Evolutionary conservation across 2,329 filamentous ascomycete genomes (phyloP).

Genomic region (Penicillium sp.): DNA sequence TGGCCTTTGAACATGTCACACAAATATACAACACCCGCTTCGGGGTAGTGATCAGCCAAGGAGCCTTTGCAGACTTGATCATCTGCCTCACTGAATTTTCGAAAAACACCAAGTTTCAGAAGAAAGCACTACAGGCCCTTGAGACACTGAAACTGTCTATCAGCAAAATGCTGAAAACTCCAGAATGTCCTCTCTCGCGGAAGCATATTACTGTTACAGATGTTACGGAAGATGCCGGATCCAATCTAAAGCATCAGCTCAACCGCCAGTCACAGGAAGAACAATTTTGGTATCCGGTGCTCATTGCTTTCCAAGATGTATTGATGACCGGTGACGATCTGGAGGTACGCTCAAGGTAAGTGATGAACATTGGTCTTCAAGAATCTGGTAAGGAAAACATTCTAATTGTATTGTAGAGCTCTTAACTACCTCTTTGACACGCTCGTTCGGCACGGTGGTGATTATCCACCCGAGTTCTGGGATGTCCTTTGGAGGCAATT

Average conservation of each 20-base stretch:
- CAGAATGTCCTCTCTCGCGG: constrained; percentile 85
- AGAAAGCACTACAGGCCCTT: constrained; percentile 94
- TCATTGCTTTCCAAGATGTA: constrained; percentile 98
- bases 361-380: neutral
- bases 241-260: constrained; percentile 57
- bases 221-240: constrained; percentile 41
- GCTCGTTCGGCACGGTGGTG: constrained; percentile 80
- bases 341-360: constrained; percentile 72
- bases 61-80: constrained; percentile 91
- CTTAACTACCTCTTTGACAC: constrained; percentile 97
- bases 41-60: constrained; percentile 91
- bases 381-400: constrained; percentile 22
- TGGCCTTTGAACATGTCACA: constrained; percentile 94
- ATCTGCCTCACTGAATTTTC: constrained; percentile 97
- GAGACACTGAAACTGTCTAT: constrained; percentile 92
- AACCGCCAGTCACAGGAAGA: constrained; percentile 87
- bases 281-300: constrained; percentile 96
- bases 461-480: constrained; percentile 94
- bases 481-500: constrained; percentile 97
- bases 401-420: constrained; percentile 47
- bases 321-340: constrained; percentile 98
- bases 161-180: constrained; percentile 89
- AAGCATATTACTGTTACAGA: constrained; percentile 46
- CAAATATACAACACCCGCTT: constrained; percentile 95
- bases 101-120: constrained; percentile 97